Base-by-base conservation (phyloP, 2,329 filamentous ascomycete genomes). In the Scortechinia acanthostroma region DNA sequence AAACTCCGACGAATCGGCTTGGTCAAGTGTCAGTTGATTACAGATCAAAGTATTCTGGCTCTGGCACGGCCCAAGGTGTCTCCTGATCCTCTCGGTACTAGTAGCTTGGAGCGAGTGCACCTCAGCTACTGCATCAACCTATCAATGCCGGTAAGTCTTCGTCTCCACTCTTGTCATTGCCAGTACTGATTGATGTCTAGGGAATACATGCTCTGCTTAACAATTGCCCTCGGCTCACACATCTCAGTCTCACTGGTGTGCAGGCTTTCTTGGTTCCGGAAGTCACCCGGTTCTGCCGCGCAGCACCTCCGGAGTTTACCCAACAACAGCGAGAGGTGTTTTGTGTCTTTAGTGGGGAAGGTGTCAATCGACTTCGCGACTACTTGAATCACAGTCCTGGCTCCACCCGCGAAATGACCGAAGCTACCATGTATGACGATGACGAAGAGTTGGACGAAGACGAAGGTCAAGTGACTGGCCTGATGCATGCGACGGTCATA, bases 321-420 rank as follows among this genome's bases (percentile, higher is more conserved):
- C 76, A 82, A 46, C 80, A 83, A 55, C 81, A 86, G 57, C 74
- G 81, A 47, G 77, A 83, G 45, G 77, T 86, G 20, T 86, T 86
- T 55, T 86, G 81, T 53, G 81, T 86, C 44, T 86, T 86, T 60
- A 84, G 80, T 42, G 80, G 80, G 15, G 69, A 73, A 4, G 80
- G 80, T 21, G 80, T 85, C 16, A 63, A 64, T 33, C 69, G 71
- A 25, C 68, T 85, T n/a, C 74, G 80, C 21, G 70, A 74, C 42
- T 76, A 77, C 53, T 65, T 85, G 45, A 80, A 81, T 20, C 25
- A 30, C n/a, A 10, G 10, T 10, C 25, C 25, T 30, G n/a, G n/a
- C n/a, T n/a, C n/a, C n/a, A n/a, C n/a, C n/a, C 25, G 25, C 10
- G 25, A 30, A 10, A 30, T 30, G 10, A 22, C 48, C 50, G 44